Percentiles rank a stretch among this genome's conserved stretches.
Conservation (phyloP, 306 rosid genomes). For the Ochetophila trinervis region DNA sequence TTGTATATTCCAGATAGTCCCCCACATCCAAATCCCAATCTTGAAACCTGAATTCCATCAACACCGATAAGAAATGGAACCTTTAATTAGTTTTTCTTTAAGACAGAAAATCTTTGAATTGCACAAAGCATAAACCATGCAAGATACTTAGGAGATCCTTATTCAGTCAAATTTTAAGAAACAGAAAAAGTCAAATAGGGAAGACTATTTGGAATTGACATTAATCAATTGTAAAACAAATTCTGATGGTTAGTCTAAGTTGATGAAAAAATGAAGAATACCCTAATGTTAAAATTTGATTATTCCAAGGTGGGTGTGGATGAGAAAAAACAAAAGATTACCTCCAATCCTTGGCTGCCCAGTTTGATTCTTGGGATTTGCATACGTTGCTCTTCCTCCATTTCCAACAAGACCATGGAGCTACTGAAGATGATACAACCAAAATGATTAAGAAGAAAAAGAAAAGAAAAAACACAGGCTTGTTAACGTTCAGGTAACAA, state of each 20-base stretch:
- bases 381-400: conserved; percentile 36
- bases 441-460: neutral
- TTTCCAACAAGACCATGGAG: conserved; percentile 24
- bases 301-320: neutral
- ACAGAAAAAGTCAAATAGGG: neutral
- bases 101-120: neutral
- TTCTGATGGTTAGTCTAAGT: neutral
- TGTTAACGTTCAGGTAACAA: neutral
- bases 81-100: neutral
- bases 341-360: conserved; percentile 80
- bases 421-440: neutral
- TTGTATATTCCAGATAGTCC: conserved; percentile 64
- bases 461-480: neutral
- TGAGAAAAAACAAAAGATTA: neutral
- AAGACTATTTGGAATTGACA: neutral
- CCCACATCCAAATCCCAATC: conserved; percentile 82
- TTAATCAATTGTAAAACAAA: neutral
- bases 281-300: neutral
- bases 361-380: conserved; percentile 59
- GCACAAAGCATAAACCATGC: neutral
- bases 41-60: conserved; percentile 55
- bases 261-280: neutral
- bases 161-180: neutral
- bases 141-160: too few relatives aligned
- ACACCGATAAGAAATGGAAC: neutral